Conservation (phyloP, 1,284 basidiomycete genomes). For the Apiotrichum veenhuisii region DNA sequence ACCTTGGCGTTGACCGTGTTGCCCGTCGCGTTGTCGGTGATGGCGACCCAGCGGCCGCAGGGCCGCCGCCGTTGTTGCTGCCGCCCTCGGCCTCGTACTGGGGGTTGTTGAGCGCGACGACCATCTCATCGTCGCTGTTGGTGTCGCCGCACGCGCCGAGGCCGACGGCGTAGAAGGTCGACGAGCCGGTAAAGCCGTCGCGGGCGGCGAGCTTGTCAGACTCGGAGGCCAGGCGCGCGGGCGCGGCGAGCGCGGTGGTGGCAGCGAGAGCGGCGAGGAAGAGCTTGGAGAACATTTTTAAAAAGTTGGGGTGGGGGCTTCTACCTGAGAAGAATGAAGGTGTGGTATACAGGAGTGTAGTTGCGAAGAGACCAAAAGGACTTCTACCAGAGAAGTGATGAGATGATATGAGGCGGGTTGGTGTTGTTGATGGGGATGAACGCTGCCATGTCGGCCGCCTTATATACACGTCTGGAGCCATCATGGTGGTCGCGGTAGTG, state of each 20-base stretch:
- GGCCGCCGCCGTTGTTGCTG: not conserved
- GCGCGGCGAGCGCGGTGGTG: conserved; percentile 25
- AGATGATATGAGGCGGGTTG: not conserved
- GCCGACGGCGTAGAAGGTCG: conserved; percentile 45
- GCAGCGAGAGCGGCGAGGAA: conserved; percentile 25
- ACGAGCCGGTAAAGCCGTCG: not conserved
- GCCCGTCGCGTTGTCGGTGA: conserved; percentile 61
- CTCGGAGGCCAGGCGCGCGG: conserved; percentile 8
- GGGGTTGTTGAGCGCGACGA: conserved; percentile 40
- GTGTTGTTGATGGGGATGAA: not conserved
- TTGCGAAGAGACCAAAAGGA: not conserved
- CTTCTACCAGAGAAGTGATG: not conserved
- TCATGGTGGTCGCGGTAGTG: not conserved
- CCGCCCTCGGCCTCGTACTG: conserved; percentile 22
- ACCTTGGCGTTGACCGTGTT: conserved; percentile 61
- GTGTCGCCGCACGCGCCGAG: conserved; percentile 39
- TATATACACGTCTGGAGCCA: not conserved
- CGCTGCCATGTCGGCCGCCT: not conserved
- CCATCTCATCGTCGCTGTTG: conserved; percentile 32
- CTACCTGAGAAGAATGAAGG: not conserved
- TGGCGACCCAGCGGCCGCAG: conserved; percentile 57
- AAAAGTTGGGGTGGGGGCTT: not conserved
- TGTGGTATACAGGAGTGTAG: not conserved
- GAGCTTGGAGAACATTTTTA: conserved; percentile 24
- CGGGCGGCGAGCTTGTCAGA: not conserved